Base-by-base conservation (phyloP, 2,329 filamentous ascomycete genomes). In the Aspergillus sp. region DNA sequence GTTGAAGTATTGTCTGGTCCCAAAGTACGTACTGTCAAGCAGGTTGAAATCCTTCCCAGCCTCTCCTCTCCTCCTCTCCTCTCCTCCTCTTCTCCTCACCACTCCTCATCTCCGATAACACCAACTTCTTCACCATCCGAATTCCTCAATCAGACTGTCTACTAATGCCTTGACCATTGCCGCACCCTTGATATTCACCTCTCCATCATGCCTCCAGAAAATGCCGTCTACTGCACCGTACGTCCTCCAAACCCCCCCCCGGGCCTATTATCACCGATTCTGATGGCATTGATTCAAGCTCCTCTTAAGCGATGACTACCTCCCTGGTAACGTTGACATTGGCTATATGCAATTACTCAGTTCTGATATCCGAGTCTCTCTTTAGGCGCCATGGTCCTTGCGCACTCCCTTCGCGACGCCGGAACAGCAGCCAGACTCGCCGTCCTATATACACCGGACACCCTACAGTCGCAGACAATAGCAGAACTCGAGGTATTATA, bases 391-490 rank as follows among this genome's bases (percentile, higher is more conserved):
- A 81, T 93, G 58, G 90, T 98, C 41, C 82, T 98, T 53, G 90
- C 89, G 51, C 90, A 97, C 73, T 97, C 93, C 32, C 75, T 98
- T 48, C 86, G 88, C 69, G 93, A 98, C 83, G 85, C 82, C 59
- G 88, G 88, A 48, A 88, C 90, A 34, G 82, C 76, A 56, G 93
- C 88, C 73, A 91, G 88, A 73, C 76, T 98, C 58, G 89, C 85
- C 50, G 85, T 86, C 57, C 74, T 97, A 58, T 81, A 94, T 64
- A 94, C 89, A 4, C 76, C 84, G 46, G 89, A 95, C 60, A 82
- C 79, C 12, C 76, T 98, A 43, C 86, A 86, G 32, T 72, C 77
- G 45, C 82, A 84, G 45, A 88, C 86, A 42, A 77, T 97, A 50
- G 76, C 79, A 27, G 82, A 94, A 72, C 80, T 98, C 58, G 81